Conservation (phyloP, 345 rosid genomes). For the Geranium brycei region DNA sequence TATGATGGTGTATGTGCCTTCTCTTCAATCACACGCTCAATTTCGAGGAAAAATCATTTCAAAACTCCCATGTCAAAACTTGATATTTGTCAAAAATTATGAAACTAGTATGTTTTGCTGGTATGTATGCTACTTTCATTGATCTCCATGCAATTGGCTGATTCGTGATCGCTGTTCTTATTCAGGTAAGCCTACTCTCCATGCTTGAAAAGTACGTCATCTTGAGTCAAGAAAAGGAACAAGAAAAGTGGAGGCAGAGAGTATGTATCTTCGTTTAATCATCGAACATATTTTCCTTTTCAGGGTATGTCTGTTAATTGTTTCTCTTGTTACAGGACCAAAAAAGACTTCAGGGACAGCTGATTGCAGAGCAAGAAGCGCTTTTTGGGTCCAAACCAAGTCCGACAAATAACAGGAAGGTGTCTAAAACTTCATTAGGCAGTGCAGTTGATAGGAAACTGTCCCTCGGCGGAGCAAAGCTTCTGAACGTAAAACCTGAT, state of each 20-base stretch:
- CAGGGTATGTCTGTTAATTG: constrained; percentile 1
- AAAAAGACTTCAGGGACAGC: constrained; percentile 52
- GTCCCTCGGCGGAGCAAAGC: constrained; percentile 53
- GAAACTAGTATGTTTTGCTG: not conserved
- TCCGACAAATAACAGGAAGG: constrained; percentile 45
- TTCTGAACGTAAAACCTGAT: constrained; percentile 33
- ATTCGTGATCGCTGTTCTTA: constrained; percentile 4
- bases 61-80: not conserved
- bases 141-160: not conserved
- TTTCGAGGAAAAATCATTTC: not conserved
- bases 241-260: constrained; percentile 43
- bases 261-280: constrained; percentile 20
- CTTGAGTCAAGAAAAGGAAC: constrained; percentile 44
- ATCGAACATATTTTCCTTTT: not conserved
- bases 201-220: constrained; percentile 48
- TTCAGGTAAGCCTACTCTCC: constrained; percentile 41
- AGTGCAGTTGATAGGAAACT: constrained; percentile 35
- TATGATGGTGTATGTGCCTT: constrained; percentile 62
- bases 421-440: constrained; percentile 24
- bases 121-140: not conserved
- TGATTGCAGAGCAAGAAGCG: constrained; percentile 48
- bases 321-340: constrained; percentile 31
- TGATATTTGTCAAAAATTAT: not conserved
- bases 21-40: constrained; percentile 1
- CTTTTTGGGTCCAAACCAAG: constrained; percentile 54